Conservation (phyloP, 169 alveolate genomes). For the Eimeria praecox region DNA sequence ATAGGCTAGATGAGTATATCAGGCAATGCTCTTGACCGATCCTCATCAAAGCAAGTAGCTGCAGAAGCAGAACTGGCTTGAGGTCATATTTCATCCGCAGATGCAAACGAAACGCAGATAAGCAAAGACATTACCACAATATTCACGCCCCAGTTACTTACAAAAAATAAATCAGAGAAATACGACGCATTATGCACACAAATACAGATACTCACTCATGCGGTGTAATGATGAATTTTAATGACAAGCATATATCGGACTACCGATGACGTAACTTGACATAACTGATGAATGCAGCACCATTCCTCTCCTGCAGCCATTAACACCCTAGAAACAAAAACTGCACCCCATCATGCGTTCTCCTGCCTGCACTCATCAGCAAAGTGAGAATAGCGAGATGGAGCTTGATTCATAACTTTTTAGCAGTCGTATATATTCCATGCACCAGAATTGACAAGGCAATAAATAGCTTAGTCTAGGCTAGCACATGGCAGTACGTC, state of each 20-base stretch:
- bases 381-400: slow-evolving; percentile 51
- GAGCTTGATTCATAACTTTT: background rate
- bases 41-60: slow-evolving; percentile 66
- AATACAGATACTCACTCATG: background rate
- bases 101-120: background rate
- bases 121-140: background rate
- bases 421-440: slow-evolving; percentile 17
- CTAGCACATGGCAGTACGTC: slow-evolving; percentile 40
- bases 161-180: background rate
- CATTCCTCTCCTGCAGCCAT: no score
- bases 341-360: no score
- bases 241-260: no score
- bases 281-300: no score
- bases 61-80: slow-evolving; percentile 74
- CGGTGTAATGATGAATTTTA: background rate
- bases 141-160: background rate
- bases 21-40: background rate
- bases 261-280: no score
- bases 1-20: background rate
- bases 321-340: no score
- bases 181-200: background rate
- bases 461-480: background rate
- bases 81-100: slow-evolving; percentile 18
- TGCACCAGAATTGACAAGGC: no score
- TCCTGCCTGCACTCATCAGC: background rate